Conservation (phyloP, 139 green algal species). For the Desmodesmus armatus region DNA sequence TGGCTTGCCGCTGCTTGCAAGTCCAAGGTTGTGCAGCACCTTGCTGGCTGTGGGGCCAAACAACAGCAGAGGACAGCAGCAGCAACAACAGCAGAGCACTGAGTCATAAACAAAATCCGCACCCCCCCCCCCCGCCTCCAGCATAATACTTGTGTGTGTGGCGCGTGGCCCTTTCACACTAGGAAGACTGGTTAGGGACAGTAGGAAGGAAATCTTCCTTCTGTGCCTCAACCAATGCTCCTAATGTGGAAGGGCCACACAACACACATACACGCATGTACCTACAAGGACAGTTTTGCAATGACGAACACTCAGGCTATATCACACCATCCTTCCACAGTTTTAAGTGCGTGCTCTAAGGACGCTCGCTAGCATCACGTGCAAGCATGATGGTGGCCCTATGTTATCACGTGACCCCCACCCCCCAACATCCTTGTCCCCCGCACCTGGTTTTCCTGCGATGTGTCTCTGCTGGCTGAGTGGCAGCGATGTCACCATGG, state of each 20-base stretch:
- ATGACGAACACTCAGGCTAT: not conserved
- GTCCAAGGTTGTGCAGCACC: conserved; percentile 5
- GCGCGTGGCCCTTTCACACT: no score
- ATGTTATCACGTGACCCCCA: no score
- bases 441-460: conserved; percentile 19
- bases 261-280: not conserved
- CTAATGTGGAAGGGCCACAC: not conserved
- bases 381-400: no score
- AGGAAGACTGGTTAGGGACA: not conserved
- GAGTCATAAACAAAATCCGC: not conserved
- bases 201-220: not conserved
- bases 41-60: conserved; percentile 1
- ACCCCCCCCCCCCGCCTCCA: no score
- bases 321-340: not conserved
- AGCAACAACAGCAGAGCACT: not conserved
- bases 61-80: not conserved
- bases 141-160: no score
- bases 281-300: not conserved
- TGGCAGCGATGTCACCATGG: not conserved
- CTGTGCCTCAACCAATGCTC: not conserved
- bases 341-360: not conserved
- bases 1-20: not conserved
- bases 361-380: not conserved
- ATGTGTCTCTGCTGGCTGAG: not conserved
- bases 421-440: no score